Percentiles rank a stretch among this genome's conserved stretches.
phyloP scores from a whole-genome alignment of 148 eudicot genomes.

The Rhododendron henanense region DNA sequence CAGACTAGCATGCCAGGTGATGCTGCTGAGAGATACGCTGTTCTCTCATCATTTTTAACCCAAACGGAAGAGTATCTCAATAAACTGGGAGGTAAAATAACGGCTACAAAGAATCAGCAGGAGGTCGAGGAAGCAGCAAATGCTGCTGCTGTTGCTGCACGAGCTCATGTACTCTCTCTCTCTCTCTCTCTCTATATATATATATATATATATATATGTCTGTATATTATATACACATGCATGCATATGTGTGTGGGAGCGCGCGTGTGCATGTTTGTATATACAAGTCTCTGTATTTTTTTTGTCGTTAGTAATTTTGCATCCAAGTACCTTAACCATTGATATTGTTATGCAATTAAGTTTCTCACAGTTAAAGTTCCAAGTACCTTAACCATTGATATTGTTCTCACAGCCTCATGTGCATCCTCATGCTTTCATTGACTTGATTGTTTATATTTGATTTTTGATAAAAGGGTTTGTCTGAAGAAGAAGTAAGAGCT shows the following conservation, averaged over 20 bases:
- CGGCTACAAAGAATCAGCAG: slow-evolving; percentile 93
- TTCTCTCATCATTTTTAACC: slow-evolving; percentile 86
- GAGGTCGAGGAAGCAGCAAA: slow-evolving; percentile 98
- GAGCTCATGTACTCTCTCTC: slow-evolving; percentile 63
- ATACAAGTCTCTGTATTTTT: background rate
- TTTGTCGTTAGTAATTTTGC: background rate
- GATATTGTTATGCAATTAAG: background rate
- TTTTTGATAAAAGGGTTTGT: slow-evolving; percentile 59
- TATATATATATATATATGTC: background rate
- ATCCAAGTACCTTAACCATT: background rate
- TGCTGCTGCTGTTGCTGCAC: slow-evolving; percentile 80
- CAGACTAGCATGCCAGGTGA: slow-evolving; percentile 93
- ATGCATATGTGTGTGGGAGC: too few relatives aligned
- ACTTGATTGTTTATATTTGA: background rate
- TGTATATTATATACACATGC: background rate
- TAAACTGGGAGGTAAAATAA: slow-evolving; percentile 90
- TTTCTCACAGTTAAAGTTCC: background rate
- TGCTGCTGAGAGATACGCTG: slow-evolving; percentile 90
- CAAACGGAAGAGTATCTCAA: slow-evolving; percentile 98
- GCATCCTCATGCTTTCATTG: background rate
- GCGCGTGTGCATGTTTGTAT: background rate
- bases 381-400: background rate
- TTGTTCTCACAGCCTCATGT: background rate
- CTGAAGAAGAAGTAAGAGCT: slow-evolving; percentile 96
- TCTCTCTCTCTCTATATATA: background rate